These are phyloP conservation scores for Coemansia sp. DNA, from an alignment of 192 early-diverging fungal species.

Conservation along the genomic window DNA sequence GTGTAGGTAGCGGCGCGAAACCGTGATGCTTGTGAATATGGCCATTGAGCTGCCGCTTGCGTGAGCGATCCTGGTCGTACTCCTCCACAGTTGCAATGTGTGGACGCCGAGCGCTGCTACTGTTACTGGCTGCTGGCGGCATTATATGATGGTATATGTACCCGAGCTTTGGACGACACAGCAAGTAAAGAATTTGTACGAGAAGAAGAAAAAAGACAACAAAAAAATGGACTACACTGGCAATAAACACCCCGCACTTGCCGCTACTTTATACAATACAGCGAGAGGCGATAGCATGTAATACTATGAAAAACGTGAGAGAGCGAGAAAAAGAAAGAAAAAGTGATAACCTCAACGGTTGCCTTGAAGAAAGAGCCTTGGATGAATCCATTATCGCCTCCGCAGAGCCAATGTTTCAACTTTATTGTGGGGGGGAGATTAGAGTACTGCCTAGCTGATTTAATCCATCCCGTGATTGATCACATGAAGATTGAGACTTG, in stretches of 20 bases:
- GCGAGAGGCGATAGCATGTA: not conserved
- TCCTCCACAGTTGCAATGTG: slow-evolving; percentile 49
- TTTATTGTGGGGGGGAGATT: not conserved
- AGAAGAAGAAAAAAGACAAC: not conserved
- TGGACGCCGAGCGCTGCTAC: slow-evolving; percentile 17
- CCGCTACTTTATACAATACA: slow-evolving; percentile 4
- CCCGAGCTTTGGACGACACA: not conserved
- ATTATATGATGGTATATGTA: slow-evolving; percentile 2
- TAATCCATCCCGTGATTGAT: not conserved
- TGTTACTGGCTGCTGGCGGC: slow-evolving; percentile 13
- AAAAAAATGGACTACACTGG: not conserved
- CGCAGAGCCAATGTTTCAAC: slow-evolving; percentile 6
- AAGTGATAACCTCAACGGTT: not conserved
- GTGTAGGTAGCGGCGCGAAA: not conserved
- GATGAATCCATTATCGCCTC: slow-evolving; percentile 6
- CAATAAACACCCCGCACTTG: not conserved
- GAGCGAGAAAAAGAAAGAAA: not conserved
- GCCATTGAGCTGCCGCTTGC: slow-evolving; percentile 13
- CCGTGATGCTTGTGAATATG: slow-evolving; percentile 15
- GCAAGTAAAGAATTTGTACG: not conserved
- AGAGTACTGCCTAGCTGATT: not conserved
- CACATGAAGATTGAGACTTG: not conserved
- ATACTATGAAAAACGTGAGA: not conserved
- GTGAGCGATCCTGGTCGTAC: slow-evolving; percentile 26
- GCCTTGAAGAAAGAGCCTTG: not conserved